These are phyloP conservation scores for Colletotrichum eleusines DNA, from an alignment of 2,329 filamentous ascomycete genomes.

Conservation along the genomic window DNA sequence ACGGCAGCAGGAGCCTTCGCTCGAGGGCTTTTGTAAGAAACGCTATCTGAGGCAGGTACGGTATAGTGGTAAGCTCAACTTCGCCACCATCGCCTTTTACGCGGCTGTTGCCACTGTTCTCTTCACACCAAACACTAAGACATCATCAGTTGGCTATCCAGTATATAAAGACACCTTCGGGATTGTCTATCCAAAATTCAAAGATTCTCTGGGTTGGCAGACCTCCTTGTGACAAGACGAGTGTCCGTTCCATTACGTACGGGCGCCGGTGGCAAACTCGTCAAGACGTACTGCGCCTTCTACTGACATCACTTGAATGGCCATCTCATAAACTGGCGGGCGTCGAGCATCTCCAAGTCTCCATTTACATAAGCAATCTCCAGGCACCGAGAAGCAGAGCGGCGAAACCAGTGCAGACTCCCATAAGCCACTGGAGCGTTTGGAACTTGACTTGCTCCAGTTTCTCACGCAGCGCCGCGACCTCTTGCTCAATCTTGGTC, in stretches of 20 bases:
- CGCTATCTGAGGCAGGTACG: not conserved
- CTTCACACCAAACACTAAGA: too few species aligned
- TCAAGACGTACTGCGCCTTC: not conserved
- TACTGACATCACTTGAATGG: not conserved
- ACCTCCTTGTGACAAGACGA: not conserved
- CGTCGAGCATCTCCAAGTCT: not conserved
- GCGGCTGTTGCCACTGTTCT: not conserved
- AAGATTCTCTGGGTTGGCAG: not conserved
- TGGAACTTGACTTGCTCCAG: constrained; percentile 98
- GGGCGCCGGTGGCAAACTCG: not conserved
- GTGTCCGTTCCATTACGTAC: not conserved
- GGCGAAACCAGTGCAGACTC: constrained; percentile 77
- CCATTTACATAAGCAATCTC: constrained; percentile 73
- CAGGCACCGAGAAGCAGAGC: constrained; percentile 77
- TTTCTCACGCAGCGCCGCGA: constrained; percentile 88
- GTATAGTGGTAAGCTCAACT: not conserved
- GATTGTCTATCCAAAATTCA: not conserved
- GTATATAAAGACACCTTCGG: not conserved
- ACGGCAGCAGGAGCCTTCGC: not conserved
- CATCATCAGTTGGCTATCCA: too few species aligned
- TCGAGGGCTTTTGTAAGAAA: not conserved
- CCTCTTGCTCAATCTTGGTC: constrained; percentile 98
- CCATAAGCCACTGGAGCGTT: constrained; percentile 98
- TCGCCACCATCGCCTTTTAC: not conserved
- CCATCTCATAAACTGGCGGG: too few species aligned